Percentiles rank a stretch among this genome's conserved stretches.
These are phyloP conservation scores for Botrytis galanthina DNA, from an alignment of 2,329 filamentous ascomycete species.

Conservation along the genomic window DNA sequence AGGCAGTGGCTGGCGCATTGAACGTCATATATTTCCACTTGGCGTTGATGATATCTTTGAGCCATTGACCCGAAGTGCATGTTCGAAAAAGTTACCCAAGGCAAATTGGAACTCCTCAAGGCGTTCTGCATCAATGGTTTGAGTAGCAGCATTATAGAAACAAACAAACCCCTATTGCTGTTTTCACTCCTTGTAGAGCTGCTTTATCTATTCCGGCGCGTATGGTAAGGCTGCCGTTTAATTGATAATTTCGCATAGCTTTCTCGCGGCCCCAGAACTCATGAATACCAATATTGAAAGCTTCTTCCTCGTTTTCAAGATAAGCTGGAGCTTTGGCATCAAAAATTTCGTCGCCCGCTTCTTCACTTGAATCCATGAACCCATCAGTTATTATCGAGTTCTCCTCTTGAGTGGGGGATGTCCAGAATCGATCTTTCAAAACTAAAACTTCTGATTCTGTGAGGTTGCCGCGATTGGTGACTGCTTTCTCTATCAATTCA, in stretches of 20 bases:
- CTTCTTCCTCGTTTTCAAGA: background rate
- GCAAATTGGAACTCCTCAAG: background rate
- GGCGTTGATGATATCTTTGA: background rate
- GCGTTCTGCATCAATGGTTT: background rate
- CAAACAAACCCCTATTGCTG: background rate
- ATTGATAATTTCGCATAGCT: no score
- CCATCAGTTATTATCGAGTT: background rate
- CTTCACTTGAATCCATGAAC: background rate
- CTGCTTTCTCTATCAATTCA: slow-evolving; percentile 19
- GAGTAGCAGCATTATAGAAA: background rate
- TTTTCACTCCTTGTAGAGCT: background rate
- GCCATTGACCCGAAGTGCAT: background rate
- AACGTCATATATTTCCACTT: background rate
- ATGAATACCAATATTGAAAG: background rate
- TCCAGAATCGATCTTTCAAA: slow-evolving; percentile 19
- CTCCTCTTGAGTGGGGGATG: background rate
- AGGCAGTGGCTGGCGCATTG: background rate
- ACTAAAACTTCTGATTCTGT: slow-evolving; percentile 7
- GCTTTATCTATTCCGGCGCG: background rate
- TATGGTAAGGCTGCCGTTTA: background rate
- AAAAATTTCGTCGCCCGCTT: background rate
- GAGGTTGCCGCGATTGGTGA: background rate
- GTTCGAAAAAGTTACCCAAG: background rate
- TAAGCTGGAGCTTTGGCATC: background rate
- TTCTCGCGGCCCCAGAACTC: background rate